Base-by-base conservation (phyloP, 176 grass and related monocot genomes). In the Oryza brachyantha region DNA sequence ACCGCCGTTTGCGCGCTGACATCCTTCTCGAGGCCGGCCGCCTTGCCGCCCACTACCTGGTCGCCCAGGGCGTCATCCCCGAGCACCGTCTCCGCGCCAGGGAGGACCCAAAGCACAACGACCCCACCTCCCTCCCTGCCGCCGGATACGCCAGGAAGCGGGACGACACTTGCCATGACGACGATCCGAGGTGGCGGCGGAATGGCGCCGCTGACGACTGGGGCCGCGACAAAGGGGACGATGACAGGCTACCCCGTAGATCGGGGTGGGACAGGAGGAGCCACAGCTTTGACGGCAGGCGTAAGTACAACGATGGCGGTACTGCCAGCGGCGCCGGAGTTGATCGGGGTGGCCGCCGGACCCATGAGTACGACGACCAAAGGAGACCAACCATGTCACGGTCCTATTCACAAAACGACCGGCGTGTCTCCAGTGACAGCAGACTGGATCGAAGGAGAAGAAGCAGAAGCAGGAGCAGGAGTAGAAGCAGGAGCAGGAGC, bases 21-120 rank as follows among this genome's bases (percentile, higher is more conserved):
- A 42, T 91, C 78, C 79, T 88, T 12, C 77, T 91, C n/a, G 78
- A 91, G 83, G 89, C 85, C 36, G 89, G 89, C 31, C 78, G 85
- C 31, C 85, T 91, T 34, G 85, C 89, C 31, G 89, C 89, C 13
- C 82, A 82, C 61, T 91, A 83, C 85, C 50, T 91, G 74, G 82
- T 88, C 52, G 68, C 78, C 3, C 83, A 88, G 61, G 89, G 89
- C 16, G 69, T 88, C 66, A 69, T 91, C 35, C 83, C 89, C 62
- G 77, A 73, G 62, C 74, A 68, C 82, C 0, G 81, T 25, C 89
- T 91, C 72, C 84, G 32, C 22, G 84, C 46, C 67, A 74, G 84
- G 39, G 79, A 86, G 42, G 61, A 82, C n/a, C 71, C 71, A 37
- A 76, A 68, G 27, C 67, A 70, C 66, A 59, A 25, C 66, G 45